A percentile compares a stretch with the other conserved stretches of the same genome.
These are phyloP conservation scores for Cyberlindnera saturnus DNA, from an alignment of 805 yeast genomes.

Conservation along the genomic window DNA sequence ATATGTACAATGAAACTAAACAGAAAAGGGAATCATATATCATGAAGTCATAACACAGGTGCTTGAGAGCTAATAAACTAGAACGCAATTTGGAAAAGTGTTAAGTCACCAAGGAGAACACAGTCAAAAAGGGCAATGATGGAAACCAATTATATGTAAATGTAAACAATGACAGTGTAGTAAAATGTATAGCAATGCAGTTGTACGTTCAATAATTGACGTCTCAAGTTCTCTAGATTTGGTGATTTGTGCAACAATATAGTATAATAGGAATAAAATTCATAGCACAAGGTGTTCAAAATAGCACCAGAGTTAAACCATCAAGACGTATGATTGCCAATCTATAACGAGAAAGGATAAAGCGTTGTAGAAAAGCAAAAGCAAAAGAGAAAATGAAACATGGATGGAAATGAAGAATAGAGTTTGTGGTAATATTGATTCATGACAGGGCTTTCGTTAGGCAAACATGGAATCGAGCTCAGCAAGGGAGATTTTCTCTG, in stretches of 20 bases:
- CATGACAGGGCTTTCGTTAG: neutral
- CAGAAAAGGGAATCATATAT: neutral
- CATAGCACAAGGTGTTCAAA: no score
- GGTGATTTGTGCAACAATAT: no score
- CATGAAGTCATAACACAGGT: neutral
- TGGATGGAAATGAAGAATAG: neutral
- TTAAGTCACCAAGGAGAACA: no score
- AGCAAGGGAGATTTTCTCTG: conserved; percentile 71
- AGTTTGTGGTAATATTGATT: neutral
- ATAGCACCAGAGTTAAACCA: no score
- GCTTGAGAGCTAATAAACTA: neutral
- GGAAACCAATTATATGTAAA: neutral
- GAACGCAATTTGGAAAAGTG: no score
- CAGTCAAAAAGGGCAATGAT: neutral
- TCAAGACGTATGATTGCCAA: no score
- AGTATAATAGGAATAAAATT: no score
- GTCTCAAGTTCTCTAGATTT: no score
- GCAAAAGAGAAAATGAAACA: neutral
- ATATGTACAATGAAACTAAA: neutral
- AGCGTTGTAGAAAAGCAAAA: no score
- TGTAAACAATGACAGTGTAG: neutral
- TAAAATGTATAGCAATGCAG: neutral
- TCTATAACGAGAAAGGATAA: no score
- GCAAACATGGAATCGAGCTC: conserved; percentile 51
- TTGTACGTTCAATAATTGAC: no score